Base-by-base conservation (phyloP, 768 basidiomycete genomes). In the Inosperma sp. region DNA sequence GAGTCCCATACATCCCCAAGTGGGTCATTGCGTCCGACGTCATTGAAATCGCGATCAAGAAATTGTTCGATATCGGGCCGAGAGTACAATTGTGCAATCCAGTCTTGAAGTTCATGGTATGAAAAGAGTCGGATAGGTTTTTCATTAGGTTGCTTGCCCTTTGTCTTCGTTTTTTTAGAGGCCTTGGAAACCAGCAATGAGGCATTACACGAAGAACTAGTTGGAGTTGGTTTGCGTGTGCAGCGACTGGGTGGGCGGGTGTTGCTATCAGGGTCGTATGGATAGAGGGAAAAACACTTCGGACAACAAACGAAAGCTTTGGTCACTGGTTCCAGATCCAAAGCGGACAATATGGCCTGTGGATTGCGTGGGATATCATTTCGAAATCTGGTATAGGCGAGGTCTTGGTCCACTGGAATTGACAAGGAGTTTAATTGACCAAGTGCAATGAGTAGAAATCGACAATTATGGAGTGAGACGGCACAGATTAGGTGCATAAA, bases 211-310 rank as follows among this genome's bases (percentile, higher is more conserved):
- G 42, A 21, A 7, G 10, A 19, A 5, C 16, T 13, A 17, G 12
- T 7, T 19, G 17, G 16, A 2, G 26, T 43, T 16, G 2, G 26
- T 43, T 19, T 43, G 5, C 27, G 33, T 0, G 17, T 30, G 13
- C 43, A 45, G 19, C 29, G 23, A 2, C 33, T 17, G 5, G 42
- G 42, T 1, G 31, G 41, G 26, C 16, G 9, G 5, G 9, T 26
- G 16, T 3, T n/a, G n/a, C 10, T 29, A 21, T 51, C 42, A 9
- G 9, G 6, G 10, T 45, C 17, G 10, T 27, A 29, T 0, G 22
- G 23, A 25, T 52, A 45, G 0, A 36, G 22, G 35, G 27, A 26
- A 7, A 36, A 52, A n/a, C 51, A 52, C 9, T 52, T 47, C 3
- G 44, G 51, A 19, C 51, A 52, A 9, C 41, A 44, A 2, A 52